A percentile compares a stretch with the other conserved stretches of the same genome.
Conservation (phyloP, 805 yeast genomes). For the Lipomyces kockii region DNA sequence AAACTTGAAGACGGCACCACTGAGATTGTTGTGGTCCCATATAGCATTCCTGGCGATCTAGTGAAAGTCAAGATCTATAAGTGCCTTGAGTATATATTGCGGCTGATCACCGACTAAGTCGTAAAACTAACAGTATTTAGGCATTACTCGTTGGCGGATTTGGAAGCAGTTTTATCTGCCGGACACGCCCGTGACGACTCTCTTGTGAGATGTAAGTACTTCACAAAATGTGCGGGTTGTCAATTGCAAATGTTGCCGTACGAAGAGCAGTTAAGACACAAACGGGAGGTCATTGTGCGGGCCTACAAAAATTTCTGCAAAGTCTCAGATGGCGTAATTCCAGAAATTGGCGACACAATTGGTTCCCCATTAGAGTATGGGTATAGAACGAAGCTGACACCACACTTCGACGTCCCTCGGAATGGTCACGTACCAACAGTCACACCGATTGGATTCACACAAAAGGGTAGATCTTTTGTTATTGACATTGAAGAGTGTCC, state of each 20-base stretch:
- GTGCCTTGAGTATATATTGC: slow-evolving; percentile 52
- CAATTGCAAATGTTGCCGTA: slow-evolving; percentile 85
- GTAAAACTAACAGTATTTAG: not conserved
- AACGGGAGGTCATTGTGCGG: slow-evolving; percentile 72
- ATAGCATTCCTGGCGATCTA: slow-evolving; percentile 83
- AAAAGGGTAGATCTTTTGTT: slow-evolving; percentile 68
- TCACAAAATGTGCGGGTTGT: slow-evolving; percentile 93
- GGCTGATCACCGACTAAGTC: not conserved
- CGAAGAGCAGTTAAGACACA: slow-evolving; percentile 70
- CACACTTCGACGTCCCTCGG: slow-evolving; percentile 86
- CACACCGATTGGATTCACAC: slow-evolving; percentile 80
- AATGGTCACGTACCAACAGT: slow-evolving; percentile 45
- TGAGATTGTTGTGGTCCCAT: slow-evolving; percentile 81
- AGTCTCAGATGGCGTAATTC: slow-evolving; percentile 53
- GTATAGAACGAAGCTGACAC: slow-evolving; percentile 93
- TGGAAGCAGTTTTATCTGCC: slow-evolving; percentile 55
- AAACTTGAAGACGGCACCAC: slow-evolving; percentile 57
- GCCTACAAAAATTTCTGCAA: slow-evolving; percentile 74
- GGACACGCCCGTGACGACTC: slow-evolving; percentile 59
- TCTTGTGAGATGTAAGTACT: slow-evolving; percentile 76
- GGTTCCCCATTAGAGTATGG: slow-evolving; percentile 75
- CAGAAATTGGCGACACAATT: slow-evolving; percentile 65
- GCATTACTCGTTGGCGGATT: slow-evolving; percentile 70
- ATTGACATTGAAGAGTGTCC: slow-evolving; percentile 93
- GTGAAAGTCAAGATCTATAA: slow-evolving; percentile 74